Conservation (phyloP, 2,329 filamentous ascomycete genomes). For the Pseudopithomyces maydicus region DNA sequence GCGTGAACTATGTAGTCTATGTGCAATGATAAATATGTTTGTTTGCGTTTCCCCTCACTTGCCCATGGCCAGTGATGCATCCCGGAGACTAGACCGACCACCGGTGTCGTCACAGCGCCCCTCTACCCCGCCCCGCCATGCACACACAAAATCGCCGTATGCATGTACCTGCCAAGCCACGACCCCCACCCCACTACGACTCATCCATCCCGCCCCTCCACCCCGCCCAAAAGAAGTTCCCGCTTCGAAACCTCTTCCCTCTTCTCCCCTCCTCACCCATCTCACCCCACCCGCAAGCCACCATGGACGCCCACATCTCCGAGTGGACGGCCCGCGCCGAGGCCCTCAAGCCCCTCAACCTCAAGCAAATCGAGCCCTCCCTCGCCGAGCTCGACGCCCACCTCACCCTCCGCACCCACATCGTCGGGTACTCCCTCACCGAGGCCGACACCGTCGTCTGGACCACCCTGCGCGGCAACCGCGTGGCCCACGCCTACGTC, state of each 20-base stretch:
- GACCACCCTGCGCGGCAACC: slow-evolving; percentile 81
- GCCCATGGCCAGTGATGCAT: not conserved
- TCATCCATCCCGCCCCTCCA: not conserved
- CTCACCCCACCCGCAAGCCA: not conserved
- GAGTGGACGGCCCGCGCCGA: slow-evolving; percentile 63
- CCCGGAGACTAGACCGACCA: not conserved
- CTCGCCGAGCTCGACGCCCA: slow-evolving; percentile 83
- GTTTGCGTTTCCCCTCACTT: not conserved
- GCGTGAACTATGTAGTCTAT: too few relatives aligned
- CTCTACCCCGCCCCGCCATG: too few relatives aligned
- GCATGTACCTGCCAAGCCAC: slow-evolving; percentile 14
- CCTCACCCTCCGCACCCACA: slow-evolving; percentile 82
- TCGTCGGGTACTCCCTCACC: slow-evolving; percentile 79
- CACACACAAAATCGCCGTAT: not conserved
- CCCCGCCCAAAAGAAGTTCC: too few relatives aligned
- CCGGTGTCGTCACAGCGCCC: not conserved
- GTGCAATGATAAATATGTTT: too few relatives aligned
- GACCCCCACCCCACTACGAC: not conserved
- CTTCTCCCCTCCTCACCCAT: not conserved
- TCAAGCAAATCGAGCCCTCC: slow-evolving; percentile 78
- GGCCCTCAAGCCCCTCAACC: slow-evolving; percentile 66
- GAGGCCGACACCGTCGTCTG: slow-evolving; percentile 82
- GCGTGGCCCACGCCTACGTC: slow-evolving; percentile 79
- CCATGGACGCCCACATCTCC: slow-evolving; percentile 48
- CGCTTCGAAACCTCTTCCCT: too few relatives aligned